Percentiles rank a stretch among this genome's conserved stretches.
These are phyloP conservation scores for Juglanconis sp. DNA, from an alignment of 2,329 filamentous ascomycete genomes.

Conservation along the genomic window DNA sequence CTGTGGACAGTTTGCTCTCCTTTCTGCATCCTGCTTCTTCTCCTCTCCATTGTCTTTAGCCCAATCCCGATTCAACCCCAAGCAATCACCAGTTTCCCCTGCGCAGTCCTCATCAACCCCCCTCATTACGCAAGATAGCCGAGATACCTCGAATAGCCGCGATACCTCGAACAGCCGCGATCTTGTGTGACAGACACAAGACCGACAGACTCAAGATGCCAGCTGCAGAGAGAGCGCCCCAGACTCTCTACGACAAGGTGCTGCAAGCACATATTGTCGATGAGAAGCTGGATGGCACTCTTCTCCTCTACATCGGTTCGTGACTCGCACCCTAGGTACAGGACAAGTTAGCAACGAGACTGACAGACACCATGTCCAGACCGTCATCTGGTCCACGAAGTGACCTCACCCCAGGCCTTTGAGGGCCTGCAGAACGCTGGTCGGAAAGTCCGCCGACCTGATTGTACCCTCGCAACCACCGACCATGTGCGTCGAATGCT, in stretches of 20 bases:
- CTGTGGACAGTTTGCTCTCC: background rate
- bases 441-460: slow-evolving; percentile 83
- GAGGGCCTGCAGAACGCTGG: slow-evolving; percentile 89
- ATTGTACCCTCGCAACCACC: slow-evolving; percentile 94
- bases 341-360: background rate
- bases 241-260: slow-evolving; percentile 97
- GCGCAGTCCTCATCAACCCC: background rate
- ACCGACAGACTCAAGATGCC: slow-evolving; percentile 61
- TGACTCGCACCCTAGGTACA: slow-evolving; percentile 8
- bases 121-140: background rate
- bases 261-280: slow-evolving; percentile 92
- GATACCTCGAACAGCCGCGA: background rate
- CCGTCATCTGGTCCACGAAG: slow-evolving; percentile 95
- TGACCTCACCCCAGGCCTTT: slow-evolving; percentile 98
- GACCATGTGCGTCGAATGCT: slow-evolving; percentile 73
- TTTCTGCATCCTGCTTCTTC: background rate
- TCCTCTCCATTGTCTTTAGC: background rate
- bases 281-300: slow-evolving; percentile 88
- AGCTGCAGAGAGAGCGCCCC: slow-evolving; percentile 65
- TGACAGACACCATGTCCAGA: slow-evolving; percentile 46
- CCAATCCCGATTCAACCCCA: background rate
- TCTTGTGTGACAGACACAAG: slow-evolving; percentile 3
- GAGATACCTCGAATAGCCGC: background rate
- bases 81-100: background rate
- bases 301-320: slow-evolving; percentile 89